Evolutionary conservation across 345 rosid genomes (phyloP).

Genomic region (Gossypium stocksii): DNA sequence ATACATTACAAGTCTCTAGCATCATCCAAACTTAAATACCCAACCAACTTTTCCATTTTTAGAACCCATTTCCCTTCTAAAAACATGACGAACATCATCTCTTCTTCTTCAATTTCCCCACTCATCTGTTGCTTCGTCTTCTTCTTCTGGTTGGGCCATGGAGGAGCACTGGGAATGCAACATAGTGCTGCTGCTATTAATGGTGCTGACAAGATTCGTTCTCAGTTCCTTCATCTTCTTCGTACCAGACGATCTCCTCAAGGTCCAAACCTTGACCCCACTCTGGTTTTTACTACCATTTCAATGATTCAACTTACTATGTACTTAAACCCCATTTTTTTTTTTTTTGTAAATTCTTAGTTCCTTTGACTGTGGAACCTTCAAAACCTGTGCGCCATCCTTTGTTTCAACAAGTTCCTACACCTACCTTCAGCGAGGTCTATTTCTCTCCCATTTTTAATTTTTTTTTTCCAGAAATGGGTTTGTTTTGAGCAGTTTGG

Average conservation of each 20-base stretch:
- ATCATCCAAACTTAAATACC: neutral
- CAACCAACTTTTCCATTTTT: neutral
- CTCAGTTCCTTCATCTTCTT: constrained; percentile 49
- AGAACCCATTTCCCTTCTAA: neutral
- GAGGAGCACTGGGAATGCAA: neutral
- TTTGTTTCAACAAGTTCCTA: constrained; percentile 43
- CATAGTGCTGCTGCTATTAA: neutral
- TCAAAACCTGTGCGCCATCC: constrained; percentile 56
- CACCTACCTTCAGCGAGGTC: constrained; percentile 42
- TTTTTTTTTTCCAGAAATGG: too few relatives aligned
- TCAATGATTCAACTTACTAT: neutral
- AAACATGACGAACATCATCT: neutral
- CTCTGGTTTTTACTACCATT: neutral
- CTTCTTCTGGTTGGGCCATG: neutral
- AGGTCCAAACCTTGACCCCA: constrained; percentile 27
- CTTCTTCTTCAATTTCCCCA: neutral
- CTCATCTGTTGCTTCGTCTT: neutral
- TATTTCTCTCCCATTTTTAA: neutral
- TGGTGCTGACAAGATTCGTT: constrained; percentile 36
- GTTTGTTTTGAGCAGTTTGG: neutral
- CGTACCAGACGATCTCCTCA: constrained; percentile 42
- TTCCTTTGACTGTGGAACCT: constrained; percentile 42
- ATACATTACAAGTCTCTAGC: neutral
- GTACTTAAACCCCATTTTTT: neutral
- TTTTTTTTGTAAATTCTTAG: constrained; percentile 23